phyloP scores from a whole-genome alignment of 176 grass and related monocot species.

The Rhynchospora tenuis region DNA sequence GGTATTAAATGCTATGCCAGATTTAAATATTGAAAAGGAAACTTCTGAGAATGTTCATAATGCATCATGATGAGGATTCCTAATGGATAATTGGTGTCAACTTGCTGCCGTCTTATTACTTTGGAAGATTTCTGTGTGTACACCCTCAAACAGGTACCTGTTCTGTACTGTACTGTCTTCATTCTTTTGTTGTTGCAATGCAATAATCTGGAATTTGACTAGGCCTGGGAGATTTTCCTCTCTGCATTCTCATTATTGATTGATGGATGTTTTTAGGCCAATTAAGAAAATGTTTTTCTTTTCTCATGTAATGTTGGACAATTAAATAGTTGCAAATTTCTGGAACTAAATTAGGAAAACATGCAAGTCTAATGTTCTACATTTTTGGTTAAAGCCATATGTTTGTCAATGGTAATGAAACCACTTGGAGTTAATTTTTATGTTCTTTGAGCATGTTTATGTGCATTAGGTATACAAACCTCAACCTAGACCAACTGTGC shows the following conservation, averaged over 20 bases:
- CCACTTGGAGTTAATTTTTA: background rate
- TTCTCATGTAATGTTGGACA: background rate
- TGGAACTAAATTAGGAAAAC: background rate
- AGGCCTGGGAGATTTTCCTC: background rate
- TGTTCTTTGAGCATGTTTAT: background rate
- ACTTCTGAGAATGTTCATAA: background rate
- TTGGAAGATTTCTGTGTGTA: constrained; percentile 6
- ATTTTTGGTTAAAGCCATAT: background rate
- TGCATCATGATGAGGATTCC: background rate
- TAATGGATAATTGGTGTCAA: background rate
- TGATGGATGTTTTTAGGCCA: background rate
- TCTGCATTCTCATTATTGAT: background rate
- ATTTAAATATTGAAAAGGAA: background rate
- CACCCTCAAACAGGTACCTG: background rate
- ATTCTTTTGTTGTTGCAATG: background rate
- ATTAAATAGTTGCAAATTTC: background rate
- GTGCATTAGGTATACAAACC: background rate
- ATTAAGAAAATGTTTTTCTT: background rate
- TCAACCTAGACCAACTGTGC: background rate
- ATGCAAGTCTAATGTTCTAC: background rate
- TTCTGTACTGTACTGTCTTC: background rate
- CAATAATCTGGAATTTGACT: background rate
- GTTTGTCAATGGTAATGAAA: background rate
- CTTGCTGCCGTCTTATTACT: background rate
- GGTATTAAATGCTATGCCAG: constrained; percentile 23